Evolutionary conservation across 2,329 filamentous ascomycete genomes (phyloP), one percentile per base, ranked within the genome.

Genomic region (Stenocarpella maydis): DNA sequence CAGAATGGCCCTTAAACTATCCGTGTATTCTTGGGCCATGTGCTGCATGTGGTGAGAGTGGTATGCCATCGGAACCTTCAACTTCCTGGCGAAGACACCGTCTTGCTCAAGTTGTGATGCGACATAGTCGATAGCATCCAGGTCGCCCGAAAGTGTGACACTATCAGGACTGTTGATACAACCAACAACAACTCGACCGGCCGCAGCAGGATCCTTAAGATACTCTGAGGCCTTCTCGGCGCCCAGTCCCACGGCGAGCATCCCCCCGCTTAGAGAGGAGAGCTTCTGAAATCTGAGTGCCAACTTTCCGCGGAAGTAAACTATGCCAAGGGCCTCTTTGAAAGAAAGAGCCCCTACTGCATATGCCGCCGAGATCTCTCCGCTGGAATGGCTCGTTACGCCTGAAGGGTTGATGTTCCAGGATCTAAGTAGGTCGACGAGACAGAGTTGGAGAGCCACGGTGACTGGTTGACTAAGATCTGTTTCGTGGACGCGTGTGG

Each of bases 131-230:
- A 81, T 72, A 2, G 71, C 73, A 1, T 49, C 55, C 2, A 47
- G 58, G 26, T 77, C 75, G 1, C 80, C 80, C 0, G 80, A 79
- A 0, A 81, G 24, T 0, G 80, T 82, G 7, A 77, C 69, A 53
- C 75, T 82, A 0, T 70, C 41, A 0, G 79, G 78, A 26, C 66
- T 65, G 10, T 67, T 67, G 37, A 67, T 19, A n/a, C 64, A 67
- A 5, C 34, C 64, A 17, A 58, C 21, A 1, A 55, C 37, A 4
- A 47, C 58, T 21, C 34, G 26, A 1, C 50, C 64, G 17, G 50
- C 14, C 14, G 28, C 5, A 17, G 28, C 6, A 26, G 54, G 14
- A n/a, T 54, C 4, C 12, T 53, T 19, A 7, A 53, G 10, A 21
- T 53, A 53, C 6, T 8, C 17, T 15, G 17, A 17, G 54, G 24